Evolutionary conservation across 2,329 filamentous ascomycete genomes (phyloP).

Genomic region (Aspergillus calidoustus): DNA sequence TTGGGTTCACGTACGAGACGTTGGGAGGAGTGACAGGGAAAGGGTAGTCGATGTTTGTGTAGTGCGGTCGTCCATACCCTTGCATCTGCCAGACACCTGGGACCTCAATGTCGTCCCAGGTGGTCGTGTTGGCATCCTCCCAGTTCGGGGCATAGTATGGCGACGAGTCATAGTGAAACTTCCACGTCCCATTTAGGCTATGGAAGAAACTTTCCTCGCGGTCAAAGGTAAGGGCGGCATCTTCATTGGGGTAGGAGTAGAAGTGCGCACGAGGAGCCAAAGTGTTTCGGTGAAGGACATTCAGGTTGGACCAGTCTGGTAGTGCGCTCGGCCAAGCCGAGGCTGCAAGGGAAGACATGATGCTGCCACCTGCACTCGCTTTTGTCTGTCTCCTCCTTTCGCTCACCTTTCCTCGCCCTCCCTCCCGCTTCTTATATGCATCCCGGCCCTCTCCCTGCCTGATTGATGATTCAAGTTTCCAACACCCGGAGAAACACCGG

Average conservation of each 20-base stretch:
- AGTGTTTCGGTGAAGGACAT: slow-evolving; percentile 17
- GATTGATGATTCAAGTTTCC: neutral
- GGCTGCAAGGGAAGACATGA: slow-evolving; percentile 3
- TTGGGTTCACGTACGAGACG: slow-evolving; percentile 66
- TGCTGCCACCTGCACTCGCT: too few relatives aligned
- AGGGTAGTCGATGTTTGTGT: slow-evolving; percentile 70
- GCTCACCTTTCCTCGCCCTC: too few relatives aligned
- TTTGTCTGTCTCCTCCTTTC: too few relatives aligned
- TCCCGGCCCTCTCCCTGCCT: too few relatives aligned
- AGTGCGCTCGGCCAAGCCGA: slow-evolving; percentile 7
- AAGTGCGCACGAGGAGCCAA: slow-evolving; percentile 15
- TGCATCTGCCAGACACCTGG: slow-evolving; percentile 74
- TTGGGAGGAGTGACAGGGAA: slow-evolving; percentile 69
- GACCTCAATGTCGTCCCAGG: slow-evolving; percentile 54
- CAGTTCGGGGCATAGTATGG: slow-evolving; percentile 22
- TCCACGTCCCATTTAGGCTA: slow-evolving; percentile 27
- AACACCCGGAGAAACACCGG: neutral
- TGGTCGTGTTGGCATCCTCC: slow-evolving; percentile 11
- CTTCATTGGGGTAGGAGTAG: slow-evolving; percentile 10
- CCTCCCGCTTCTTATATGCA: too few relatives aligned
- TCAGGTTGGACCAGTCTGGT: slow-evolving; percentile 12
- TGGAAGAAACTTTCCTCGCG: slow-evolving; percentile 11
- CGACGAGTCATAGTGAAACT: slow-evolving; percentile 22
- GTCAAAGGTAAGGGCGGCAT: slow-evolving; percentile 6
- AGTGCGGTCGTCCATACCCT: slow-evolving; percentile 69